These are phyloP conservation scores for Colletotrichum sp. DNA, from an alignment of 2,329 filamentous ascomycete species.

Conservation along the genomic window DNA sequence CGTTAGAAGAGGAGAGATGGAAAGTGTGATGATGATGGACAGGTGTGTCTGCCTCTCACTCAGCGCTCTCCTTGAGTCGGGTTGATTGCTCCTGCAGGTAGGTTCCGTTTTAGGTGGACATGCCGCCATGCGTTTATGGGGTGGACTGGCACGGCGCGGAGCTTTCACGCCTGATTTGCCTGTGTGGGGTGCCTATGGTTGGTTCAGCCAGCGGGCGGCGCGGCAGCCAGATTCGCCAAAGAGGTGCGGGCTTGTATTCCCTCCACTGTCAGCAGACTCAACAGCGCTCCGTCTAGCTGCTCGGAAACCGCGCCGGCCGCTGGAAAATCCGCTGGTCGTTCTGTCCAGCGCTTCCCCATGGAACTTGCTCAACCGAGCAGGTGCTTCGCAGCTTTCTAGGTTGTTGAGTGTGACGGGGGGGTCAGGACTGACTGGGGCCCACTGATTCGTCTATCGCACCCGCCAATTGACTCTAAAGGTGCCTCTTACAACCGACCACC, in stretches of 20 bases:
- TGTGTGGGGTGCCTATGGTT: neutral
- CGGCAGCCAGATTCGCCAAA: neutral
- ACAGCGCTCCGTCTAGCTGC: neutral
- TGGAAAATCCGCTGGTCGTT: neutral
- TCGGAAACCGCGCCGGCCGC: neutral
- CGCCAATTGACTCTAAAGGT: neutral
- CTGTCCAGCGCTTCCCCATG: neutral
- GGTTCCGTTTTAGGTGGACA: neutral
- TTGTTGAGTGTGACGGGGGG: neutral
- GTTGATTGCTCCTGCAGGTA: conserved; percentile 4
- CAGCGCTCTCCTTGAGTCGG: conserved; percentile 7
- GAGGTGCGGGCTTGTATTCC: neutral
- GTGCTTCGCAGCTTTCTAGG: neutral
- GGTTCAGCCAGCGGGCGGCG: neutral
- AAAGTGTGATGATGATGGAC: neutral
- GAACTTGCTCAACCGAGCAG: neutral
- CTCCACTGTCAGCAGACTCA: neutral
- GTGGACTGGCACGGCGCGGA: conserved; percentile 1
- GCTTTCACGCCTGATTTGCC: conserved; percentile 9
- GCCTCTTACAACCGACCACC: neutral
- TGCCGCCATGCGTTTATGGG: neutral
- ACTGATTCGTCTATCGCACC: neutral
- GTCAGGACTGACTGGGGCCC: neutral
- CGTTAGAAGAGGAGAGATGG: neutral
- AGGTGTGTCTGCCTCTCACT: neutral